Base-by-base conservation (phyloP, 2,329 filamentous ascomycete species). In the Paecilomyces niveus region DNA sequence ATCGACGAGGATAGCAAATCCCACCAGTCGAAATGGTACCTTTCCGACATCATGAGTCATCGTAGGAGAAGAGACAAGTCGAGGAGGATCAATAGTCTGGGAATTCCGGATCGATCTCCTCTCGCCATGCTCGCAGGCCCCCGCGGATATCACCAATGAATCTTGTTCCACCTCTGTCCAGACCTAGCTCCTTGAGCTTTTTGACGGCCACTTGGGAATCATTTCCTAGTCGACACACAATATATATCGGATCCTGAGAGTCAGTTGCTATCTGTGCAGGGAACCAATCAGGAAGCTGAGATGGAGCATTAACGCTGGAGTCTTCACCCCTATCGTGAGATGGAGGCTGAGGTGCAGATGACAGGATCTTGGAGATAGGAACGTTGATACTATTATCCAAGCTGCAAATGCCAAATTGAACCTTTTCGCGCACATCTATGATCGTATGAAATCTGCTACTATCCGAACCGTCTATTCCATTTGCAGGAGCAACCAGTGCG, bases 391-490 rank as follows among this genome's bases (percentile, higher is more conserved):
- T 90, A 0, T 89, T 89, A 0, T 85, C 79, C 7, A 99, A 79
- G 61, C 81, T 86, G 62, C 88, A 92, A 52, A 97, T 86, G 15
- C 89, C 87, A 64, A 90, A 97, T 61, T 96, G 90, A 29, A 91
- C 89, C 66, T 85, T 85, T 65, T 96, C 91, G 1, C 94, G 82
- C 1, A 96, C 91, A 64, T 97, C 94, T 2, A 97, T 73, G 1
- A 97, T 74, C 0, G 90, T 68, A 56, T 88, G 85, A 1, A 22
- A 3, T n/a, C 39, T 39, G 35, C 45, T 57, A 3, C 61, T 39
- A 6, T 56, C 33, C 11, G 56, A 18, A 29, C 51, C 56, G 51
- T 57, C 15, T n/a, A n/a, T 21, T 45, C n/a, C 39, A 60, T 53
- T 7, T 21, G 58, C 5, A 54, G 15, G 53, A 51, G 3, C 53